Base-by-base conservation (phyloP, 2,329 filamentous ascomycete species). In the Aspergillus luchuensis region DNA sequence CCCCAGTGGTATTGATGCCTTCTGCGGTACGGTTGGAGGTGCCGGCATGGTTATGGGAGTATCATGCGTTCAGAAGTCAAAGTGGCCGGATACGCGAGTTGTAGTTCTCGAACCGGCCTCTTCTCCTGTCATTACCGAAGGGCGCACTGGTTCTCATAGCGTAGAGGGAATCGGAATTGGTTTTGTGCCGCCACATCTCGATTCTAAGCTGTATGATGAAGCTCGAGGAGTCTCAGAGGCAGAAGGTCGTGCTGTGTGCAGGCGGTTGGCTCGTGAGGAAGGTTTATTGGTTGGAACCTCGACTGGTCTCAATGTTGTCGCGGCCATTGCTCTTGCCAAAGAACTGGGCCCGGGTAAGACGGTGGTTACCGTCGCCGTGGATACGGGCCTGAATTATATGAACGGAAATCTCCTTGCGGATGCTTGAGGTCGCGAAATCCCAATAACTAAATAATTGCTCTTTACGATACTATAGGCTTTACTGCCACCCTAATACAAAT, bases 121-220 rank as follows among this genome's bases (percentile, higher is more conserved):
- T 19, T 57, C 60, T 8, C 61, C 65, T 1, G 47, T 56, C 4
- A 55, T 63, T 10, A 63, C 61, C 1, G 50, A 63, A 36, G 59
- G 60, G 25, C 39, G 45, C n/a, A 23, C 48, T 3, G 86, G 90
- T 73, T 81, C 86, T 1, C 97, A 97, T 82, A 95, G 96, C 79
- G 92, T 97, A 1, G 93, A 97, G 79, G 93, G 93, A 28, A 96
- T 97, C 67, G 93, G 93, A 8, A 96, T 96, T 73, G 93, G 97
- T 74, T 97, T 96, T 74, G 88, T 97, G 60, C 92, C 92, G 3
- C 91, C 96, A 33, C 92, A 96, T 6, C 81, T 97, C 50, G 86
- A 92, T 66, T 89, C 89, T 70, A 77, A 87, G 17, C 75, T 85
- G 1, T 90, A 97, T 21, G 90, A 96, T 77, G 89, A 89, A 73